Base-by-base conservation (phyloP, 2,329 filamentous ascomycete genomes). In the Aspergillus felis region DNA sequence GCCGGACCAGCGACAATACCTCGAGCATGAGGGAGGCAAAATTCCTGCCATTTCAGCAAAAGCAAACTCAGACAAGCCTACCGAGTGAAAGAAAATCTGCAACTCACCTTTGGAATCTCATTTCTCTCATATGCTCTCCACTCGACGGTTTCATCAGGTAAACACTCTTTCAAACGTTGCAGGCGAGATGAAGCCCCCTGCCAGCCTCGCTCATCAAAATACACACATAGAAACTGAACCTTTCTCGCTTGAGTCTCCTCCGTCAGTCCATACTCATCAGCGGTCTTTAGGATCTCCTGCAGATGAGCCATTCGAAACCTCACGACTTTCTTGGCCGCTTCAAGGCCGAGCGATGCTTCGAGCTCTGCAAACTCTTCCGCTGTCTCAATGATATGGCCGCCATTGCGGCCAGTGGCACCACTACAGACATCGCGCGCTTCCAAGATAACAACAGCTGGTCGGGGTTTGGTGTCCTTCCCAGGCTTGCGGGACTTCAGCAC, bases 361-460 rank as follows among this genome's bases (percentile, higher is more conserved):
- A 67, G 50, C 3, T 64, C 62, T 4, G 51, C 20, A 38, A 66
- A 71, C 3, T 65, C 63, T 32, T 71, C 66, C 3, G 55, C 67
- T 7, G 68, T 64, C 10, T 69, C 64, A 1, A 70, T 53, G 10
- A 74, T 70, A 32, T 72, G 70, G 0, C 69, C 71, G 0, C 71
- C 71, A 54, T 74, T 74, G 3, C 70, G 69, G 1, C 71, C 71
- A 0, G 70, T 74, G 1, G 71, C 71, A 12, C 71, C 71, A 12
- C 62, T 67, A 48, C 71, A 74, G 12, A 69, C 51, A 24, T 64
- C 61, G 17, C 71, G 69, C 0, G 70, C 69, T 55, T 74, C 71
- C 1, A 74, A 60, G 24, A 73, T 64, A 2, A 68, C 58, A 2
- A 73, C 41, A 0, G 59, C 54, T 0, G 63, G 64, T 4, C 35